phyloP scores from a whole-genome alignment of 305 asterid species.

The Plantago rigida region DNA sequence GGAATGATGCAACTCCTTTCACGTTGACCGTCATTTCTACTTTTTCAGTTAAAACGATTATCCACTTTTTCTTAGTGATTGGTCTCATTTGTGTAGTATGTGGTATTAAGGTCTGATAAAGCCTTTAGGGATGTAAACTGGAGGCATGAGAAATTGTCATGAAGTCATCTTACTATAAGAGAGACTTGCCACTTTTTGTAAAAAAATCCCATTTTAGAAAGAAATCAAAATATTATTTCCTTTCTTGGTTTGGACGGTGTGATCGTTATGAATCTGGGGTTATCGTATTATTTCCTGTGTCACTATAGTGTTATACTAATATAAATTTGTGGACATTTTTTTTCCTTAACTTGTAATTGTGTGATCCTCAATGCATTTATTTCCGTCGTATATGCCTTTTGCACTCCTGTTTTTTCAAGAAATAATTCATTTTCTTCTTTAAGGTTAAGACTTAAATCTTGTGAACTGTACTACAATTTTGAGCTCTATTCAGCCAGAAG shows the following conservation, averaged over 20 bases:
- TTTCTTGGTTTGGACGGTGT: no score
- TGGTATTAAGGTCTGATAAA: background rate
- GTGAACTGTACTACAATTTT: constrained; percentile 1
- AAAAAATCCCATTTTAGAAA: no score
- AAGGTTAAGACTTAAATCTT: background rate
- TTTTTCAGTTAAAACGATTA: background rate
- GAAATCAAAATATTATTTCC: no score
- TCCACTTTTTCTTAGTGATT: no score
- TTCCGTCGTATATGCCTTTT: constrained; percentile 9
- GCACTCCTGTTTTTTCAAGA: background rate
- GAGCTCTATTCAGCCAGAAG: constrained; percentile 61
- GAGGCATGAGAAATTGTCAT: background rate
- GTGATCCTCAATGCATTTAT: background rate
- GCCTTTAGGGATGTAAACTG: background rate
- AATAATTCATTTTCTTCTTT: no score
- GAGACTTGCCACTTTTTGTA: no score
- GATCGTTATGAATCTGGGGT: no score
- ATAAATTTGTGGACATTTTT: background rate
- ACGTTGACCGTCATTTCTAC: background rate
- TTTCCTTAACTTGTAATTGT: background rate
- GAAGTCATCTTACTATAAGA: constrained; percentile 4
- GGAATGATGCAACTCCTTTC: no score
- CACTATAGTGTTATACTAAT: no score
- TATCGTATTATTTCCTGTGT: no score
- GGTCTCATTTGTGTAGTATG: no score